These are phyloP conservation scores for Phytophthora rubi DNA, from an alignment of 352 stramenopile species.

Conservation along the genomic window DNA sequence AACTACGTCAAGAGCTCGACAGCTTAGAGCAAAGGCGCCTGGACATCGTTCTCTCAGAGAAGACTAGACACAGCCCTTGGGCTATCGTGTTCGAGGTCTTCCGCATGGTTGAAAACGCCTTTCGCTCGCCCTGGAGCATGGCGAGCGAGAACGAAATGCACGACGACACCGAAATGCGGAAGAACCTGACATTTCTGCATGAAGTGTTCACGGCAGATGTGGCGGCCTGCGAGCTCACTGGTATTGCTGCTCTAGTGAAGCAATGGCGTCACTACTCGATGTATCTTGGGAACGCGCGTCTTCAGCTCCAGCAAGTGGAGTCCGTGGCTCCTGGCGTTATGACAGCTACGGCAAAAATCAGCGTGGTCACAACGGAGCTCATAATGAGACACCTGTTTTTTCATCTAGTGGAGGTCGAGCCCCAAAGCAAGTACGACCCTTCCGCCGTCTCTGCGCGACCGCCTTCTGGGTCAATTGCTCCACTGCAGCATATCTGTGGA, in stretches of 20 bases:
- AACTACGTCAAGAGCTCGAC: constrained; percentile 3
- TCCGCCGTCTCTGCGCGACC: not conserved
- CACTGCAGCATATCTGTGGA: constrained; percentile 3
- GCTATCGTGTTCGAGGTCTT: constrained; percentile 12
- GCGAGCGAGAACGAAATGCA: not conserved
- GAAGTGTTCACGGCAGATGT: not conserved
- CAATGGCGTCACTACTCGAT: constrained; percentile 3
- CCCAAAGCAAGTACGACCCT: not conserved
- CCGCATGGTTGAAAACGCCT: not conserved
- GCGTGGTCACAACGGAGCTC: not conserved
- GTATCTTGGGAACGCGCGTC: not conserved
- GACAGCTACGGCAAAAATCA: not conserved
- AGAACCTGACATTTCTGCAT: not conserved
- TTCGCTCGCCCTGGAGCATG: not conserved
- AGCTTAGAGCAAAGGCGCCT: not conserved
- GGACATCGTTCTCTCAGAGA: constrained; percentile 1
- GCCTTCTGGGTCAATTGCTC: not conserved
- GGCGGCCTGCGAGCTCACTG: not conserved
- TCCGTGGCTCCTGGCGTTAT: not conserved
- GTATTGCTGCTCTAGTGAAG: not conserved
- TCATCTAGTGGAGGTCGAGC: not conserved
- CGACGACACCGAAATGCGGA: not conserved
- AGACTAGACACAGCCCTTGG: constrained; percentile 10
- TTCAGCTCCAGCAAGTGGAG: constrained; percentile 7
- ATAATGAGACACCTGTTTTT: constrained; percentile 4